Conservation (phyloP, 768 basidiomycete genomes). For the Hericium rajendrae region DNA sequence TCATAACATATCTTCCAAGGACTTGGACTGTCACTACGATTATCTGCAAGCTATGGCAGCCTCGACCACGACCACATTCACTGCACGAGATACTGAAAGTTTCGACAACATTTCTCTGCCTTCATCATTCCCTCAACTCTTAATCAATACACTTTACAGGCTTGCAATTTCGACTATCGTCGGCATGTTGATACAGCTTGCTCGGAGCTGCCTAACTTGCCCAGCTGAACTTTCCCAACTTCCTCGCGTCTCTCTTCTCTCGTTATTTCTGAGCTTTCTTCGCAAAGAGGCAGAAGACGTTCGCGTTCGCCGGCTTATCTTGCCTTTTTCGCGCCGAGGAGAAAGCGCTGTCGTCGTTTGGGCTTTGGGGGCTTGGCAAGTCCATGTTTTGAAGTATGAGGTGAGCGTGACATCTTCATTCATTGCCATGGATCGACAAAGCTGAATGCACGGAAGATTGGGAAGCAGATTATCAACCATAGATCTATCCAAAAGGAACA, state of each 20-base stretch:
- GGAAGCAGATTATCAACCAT: not conserved
- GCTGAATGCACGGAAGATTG: not conserved
- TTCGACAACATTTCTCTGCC: too few species aligned
- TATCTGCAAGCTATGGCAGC: too few species aligned
- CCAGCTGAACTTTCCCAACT: not conserved
- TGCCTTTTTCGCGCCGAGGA: not conserved
- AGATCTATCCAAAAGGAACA: not conserved
- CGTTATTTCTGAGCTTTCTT: not conserved
- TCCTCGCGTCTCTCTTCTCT: not conserved
- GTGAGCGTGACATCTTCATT: constrained; percentile 14
- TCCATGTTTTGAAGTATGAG: constrained; percentile 29
- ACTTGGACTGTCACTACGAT: too few species aligned
- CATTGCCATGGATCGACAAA: not conserved
- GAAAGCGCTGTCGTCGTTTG: constrained; percentile 27
- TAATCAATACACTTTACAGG: too few species aligned
- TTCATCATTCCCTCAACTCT: too few species aligned
- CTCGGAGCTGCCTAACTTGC: not conserved
- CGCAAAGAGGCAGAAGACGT: not conserved
- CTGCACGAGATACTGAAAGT: too few species aligned
- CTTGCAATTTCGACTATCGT: too few species aligned
- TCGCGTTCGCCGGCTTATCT: not conserved
- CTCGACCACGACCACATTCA: too few species aligned
- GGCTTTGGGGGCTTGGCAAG: constrained; percentile 31
- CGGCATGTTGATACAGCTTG: too few species aligned
- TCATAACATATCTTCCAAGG: too few species aligned